phyloP scores from a whole-genome alignment of 1,139 yeast species.

The Saccharomyces hybrid region DNA sequence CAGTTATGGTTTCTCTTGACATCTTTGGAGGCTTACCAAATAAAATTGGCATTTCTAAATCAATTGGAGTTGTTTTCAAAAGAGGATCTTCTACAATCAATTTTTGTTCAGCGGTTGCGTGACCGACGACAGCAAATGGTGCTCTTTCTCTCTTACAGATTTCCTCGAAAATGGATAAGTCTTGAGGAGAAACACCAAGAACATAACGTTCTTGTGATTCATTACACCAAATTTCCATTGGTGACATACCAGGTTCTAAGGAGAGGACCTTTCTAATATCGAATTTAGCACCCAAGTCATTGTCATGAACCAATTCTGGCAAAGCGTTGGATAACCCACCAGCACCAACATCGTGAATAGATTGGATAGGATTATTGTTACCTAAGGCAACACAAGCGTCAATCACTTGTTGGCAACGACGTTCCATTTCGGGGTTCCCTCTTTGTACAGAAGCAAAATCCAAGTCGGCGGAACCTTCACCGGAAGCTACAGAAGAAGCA shows the following conservation, averaged over 20 bases:
- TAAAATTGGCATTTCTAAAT: conserved; percentile 90
- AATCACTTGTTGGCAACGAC: conserved; percentile 97
- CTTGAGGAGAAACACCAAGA: conserved; percentile 79
- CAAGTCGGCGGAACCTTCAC: conserved; percentile 89
- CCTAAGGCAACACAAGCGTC: conserved; percentile 89
- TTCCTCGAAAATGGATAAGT: conserved; percentile 59
- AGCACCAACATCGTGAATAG: conserved; percentile 98
- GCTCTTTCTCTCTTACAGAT: conserved; percentile 96
- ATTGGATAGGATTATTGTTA: conserved; percentile 76
- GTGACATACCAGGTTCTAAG: conserved; percentile 97
- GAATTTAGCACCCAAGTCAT: conserved; percentile 87
- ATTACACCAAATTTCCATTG: conserved; percentile 99
- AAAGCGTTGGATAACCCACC: conserved; percentile 97
- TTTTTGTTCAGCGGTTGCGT: conserved; percentile 81
- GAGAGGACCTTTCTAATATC: conserved; percentile 87
- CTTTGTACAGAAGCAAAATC: conserved; percentile 99
- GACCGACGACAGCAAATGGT: conserved; percentile 91
- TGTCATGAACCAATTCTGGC: conserved; percentile 96
- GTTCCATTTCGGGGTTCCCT: conserved; percentile 98
- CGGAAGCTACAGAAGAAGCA: conserved; percentile 90
- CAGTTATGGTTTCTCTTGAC: conserved; percentile 70
- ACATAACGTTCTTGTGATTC: conserved; percentile 99
- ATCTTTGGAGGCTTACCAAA: conserved; percentile 97
- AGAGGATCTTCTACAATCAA: conserved; percentile 74
- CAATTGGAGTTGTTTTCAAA: conserved; percentile 77